Evolutionary conservation across 805 yeast genomes (phyloP).

Genomic region (Wickerhamiella alocasiicola): DNA sequence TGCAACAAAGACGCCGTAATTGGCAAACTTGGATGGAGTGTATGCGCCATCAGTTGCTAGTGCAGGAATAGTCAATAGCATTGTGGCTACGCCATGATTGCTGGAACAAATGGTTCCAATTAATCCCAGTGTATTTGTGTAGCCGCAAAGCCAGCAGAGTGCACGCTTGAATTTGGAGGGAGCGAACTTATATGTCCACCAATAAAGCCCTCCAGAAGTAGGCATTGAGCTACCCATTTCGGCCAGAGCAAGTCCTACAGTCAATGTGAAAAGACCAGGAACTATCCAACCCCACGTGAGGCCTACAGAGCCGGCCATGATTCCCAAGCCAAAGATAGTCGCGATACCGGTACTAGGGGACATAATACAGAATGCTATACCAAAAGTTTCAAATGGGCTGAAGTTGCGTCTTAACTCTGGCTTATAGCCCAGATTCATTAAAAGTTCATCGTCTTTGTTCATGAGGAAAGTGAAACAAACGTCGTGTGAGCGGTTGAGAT

Average conservation of each 20-base stretch:
- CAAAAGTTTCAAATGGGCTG: slow-evolving; percentile 51
- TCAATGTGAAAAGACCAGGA: slow-evolving; percentile 42
- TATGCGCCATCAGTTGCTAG: slow-evolving; percentile 25
- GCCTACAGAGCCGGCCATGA: slow-evolving; percentile 52
- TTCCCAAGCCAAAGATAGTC: slow-evolving; percentile 39
- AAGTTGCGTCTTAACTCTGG: slow-evolving; percentile 54
- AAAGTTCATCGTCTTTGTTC: slow-evolving; percentile 24
- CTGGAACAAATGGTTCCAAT: slow-evolving; percentile 57
- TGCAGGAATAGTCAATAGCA: slow-evolving; percentile 29
- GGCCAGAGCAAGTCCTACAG: slow-evolving; percentile 49
- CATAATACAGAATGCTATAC: slow-evolving; percentile 63
- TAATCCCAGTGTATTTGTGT: slow-evolving; percentile 53
- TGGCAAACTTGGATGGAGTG: slow-evolving; percentile 41
- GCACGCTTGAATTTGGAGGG: slow-evolving; percentile 42
- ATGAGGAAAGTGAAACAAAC: too few species aligned
- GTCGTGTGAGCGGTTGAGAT: too few species aligned
- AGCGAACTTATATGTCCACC: slow-evolving; percentile 56
- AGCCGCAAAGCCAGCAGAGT: slow-evolving; percentile 50
- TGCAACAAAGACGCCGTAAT: slow-evolving; percentile 57
- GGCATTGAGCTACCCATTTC: slow-evolving; percentile 60
- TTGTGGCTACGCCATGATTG: slow-evolving; percentile 58
- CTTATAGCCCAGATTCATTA: slow-evolving; percentile 50
- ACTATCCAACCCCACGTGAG: slow-evolving; percentile 66
- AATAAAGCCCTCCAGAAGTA: slow-evolving; percentile 64
- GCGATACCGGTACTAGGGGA: slow-evolving; percentile 50